phyloP scores from a whole-genome alignment of 805 yeast species.

The Candida glaebosa region DNA sequence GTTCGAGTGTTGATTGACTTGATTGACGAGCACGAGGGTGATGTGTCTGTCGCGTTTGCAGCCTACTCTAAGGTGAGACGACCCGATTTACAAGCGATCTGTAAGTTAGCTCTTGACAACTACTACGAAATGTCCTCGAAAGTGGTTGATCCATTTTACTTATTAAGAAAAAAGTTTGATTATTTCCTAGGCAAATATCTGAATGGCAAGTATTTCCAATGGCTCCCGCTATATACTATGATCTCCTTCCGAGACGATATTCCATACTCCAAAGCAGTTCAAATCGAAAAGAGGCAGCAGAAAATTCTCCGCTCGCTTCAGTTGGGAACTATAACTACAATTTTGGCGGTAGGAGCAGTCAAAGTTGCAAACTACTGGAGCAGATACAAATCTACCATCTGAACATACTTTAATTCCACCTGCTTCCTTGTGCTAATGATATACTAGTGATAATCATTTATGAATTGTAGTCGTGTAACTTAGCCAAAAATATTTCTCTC shows the following conservation, averaged over 20 bases:
- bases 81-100: conserved; percentile 69
- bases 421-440: too few relatives aligned
- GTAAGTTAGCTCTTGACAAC: conserved; percentile 74
- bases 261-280: conserved; percentile 66
- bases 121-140: conserved; percentile 84
- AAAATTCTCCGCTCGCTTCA: conserved; percentile 39
- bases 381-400: background rate
- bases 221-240: conserved; percentile 92
- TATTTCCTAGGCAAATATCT: conserved; percentile 54
- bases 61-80: conserved; percentile 54
- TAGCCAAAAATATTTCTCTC: background rate
- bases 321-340: conserved; percentile 12
- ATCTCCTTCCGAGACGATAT: conserved; percentile 85
- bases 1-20: conserved; percentile 63
- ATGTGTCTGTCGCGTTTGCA: conserved; percentile 49
- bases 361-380: conserved; percentile 4
- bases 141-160: conserved; percentile 59
- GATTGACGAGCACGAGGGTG: conserved; percentile 25
- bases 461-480: conserved; percentile 3
- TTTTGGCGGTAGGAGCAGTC: conserved; percentile 5
- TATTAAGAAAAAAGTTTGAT: conserved; percentile 68
- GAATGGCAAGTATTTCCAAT: conserved; percentile 44
- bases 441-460: too few relatives aligned
- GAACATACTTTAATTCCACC: too few relatives aligned
- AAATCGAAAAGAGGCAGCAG: conserved; percentile 52